Base-by-base conservation (phyloP, 495 filamentous ascomycete genomes). In the Trichoderma gamsii region DNA sequence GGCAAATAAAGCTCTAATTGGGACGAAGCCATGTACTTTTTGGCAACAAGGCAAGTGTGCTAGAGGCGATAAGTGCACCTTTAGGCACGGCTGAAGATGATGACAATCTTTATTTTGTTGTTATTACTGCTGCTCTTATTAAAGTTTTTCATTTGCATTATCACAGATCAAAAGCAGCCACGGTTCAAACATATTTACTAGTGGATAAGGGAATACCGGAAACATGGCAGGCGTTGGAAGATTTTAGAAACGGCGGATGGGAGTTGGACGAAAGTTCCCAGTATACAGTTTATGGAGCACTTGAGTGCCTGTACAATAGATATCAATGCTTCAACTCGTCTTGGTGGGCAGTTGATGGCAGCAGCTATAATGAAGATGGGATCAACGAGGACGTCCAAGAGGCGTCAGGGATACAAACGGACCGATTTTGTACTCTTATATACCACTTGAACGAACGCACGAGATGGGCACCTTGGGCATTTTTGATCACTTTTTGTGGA, bases 21-120 rank as follows among this genome's bases (percentile, higher is more conserved):
- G 80, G 16, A 85, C 84, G 13, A 84, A 84, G 72, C 83, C 90
- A 18, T 97, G 93, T 78, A 85, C 83, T 64, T 96, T 92, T 77
- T 97, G 84, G 82, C 80, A 84, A 7, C 84, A 90, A 68, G 92
- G 92, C 18, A 88, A 88, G 75, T 97, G 93, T 77, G 81, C 83
- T 21, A 95, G 96, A 76, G 93, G 93, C 4, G 89, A 90, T 21
- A 88, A 89, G 43, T 97, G 93, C 76, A 95, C 91, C 1, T 97
- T 87, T 78, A 82, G 90, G 59, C 93, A 97, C 70, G 85, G 87
- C 23, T 79, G 70, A 68, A n/a, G 35, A 38, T 38, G 35, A 38
- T 5, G 7, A 23, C 4, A 11, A 8, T 7, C 5, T 4, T 9
- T n/a, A 12, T 49, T 25, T 56, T 12, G 44, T 5, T 49, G 23